Evolutionary conservation across 345 rosid genomes (phyloP).

Genomic region (Geranium rotundifolium): DNA sequence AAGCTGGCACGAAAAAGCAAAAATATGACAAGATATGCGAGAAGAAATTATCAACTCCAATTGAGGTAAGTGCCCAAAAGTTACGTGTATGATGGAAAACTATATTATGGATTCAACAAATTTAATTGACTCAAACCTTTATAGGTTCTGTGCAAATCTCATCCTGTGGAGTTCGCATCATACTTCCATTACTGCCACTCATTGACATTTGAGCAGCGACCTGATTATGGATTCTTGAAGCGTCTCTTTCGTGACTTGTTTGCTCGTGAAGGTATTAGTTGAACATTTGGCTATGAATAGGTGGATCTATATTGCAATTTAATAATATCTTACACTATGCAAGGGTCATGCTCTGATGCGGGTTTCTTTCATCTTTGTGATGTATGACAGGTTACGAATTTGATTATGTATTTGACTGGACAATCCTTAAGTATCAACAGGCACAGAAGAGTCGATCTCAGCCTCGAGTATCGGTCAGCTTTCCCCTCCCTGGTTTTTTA

Average conservation of each 20-base stretch:
- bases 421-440: conserved; percentile 48
- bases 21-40: conserved; percentile 82
- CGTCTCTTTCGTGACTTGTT: conserved; percentile 71
- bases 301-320: not conserved
- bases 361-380: not conserved
- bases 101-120: not conserved
- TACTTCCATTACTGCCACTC: conserved; percentile 86
- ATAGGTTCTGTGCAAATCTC: conserved; percentile 69
- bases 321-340: not conserved
- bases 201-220: conserved; percentile 64
- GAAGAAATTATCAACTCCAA: conserved; percentile 85
- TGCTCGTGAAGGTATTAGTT: conserved; percentile 53
- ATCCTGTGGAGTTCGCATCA: conserved; percentile 61
- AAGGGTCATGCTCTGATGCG: not conserved
- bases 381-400: conserved; percentile 29
- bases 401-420: conserved; percentile 44
- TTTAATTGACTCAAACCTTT: conserved; percentile 2
- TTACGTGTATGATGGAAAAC: not conserved
- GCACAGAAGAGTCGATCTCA: conserved; percentile 55
- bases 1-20: conserved; percentile 82
- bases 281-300: not conserved
- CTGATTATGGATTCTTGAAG: conserved; percentile 80
- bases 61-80: conserved; percentile 45
- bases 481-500: not conserved
- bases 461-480: conserved; percentile 40